Conservation (phyloP, 2,329 filamentous ascomycete genomes). For the Zymoseptoria ardabiliae region DNA sequence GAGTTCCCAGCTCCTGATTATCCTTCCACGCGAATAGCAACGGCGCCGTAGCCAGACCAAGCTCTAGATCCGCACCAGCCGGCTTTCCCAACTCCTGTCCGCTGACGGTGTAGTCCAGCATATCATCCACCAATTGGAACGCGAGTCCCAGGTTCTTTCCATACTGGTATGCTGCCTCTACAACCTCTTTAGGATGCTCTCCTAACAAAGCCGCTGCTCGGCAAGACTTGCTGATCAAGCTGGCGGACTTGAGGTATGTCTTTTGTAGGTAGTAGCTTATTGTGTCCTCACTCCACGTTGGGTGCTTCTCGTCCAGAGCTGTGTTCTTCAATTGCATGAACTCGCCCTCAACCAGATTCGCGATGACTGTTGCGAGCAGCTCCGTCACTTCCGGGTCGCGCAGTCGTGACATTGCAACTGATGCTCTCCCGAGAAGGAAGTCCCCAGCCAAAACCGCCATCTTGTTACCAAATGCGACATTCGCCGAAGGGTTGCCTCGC, state of each 20-base stretch:
- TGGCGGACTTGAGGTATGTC: slow-evolving; percentile 95
- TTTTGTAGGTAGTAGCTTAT: slow-evolving; percentile 94
- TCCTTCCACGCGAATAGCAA: slow-evolving; percentile 85
- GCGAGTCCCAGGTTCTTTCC: slow-evolving; percentile 89
- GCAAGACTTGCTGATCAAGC: slow-evolving; percentile 92
- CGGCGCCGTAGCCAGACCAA: slow-evolving; percentile 89
- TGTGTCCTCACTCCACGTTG: slow-evolving; percentile 79
- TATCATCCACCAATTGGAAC: slow-evolving; percentile 95
- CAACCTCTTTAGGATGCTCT: slow-evolving; percentile 65
- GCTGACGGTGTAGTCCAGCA: slow-evolving; percentile 90
- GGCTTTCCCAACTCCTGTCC: slow-evolving; percentile 86
- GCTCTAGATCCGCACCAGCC: slow-evolving; percentile 83
- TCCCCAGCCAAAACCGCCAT: slow-evolving; percentile 98
- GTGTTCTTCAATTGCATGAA: slow-evolving; percentile 99
- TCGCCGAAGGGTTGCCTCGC: slow-evolving; percentile 78
- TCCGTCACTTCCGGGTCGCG: slow-evolving; percentile 92
- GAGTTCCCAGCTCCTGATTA: slow-evolving; percentile 70
- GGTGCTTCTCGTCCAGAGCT: slow-evolving; percentile 74
- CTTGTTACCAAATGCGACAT: slow-evolving; percentile 95
- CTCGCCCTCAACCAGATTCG: slow-evolving; percentile 94
- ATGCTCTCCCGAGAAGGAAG: slow-evolving; percentile 86
- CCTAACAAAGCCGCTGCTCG: slow-evolving; percentile 82
- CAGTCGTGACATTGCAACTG: slow-evolving; percentile 82
- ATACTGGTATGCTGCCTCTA: slow-evolving; percentile 86
- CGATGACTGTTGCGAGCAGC: slow-evolving; percentile 89